A percentile compares a stretch with the other conserved stretches of the same genome.
These are phyloP conservation scores for Pelargonium fulgidum DNA, from an alignment of 441 rosid species.

Conservation along the genomic window DNA sequence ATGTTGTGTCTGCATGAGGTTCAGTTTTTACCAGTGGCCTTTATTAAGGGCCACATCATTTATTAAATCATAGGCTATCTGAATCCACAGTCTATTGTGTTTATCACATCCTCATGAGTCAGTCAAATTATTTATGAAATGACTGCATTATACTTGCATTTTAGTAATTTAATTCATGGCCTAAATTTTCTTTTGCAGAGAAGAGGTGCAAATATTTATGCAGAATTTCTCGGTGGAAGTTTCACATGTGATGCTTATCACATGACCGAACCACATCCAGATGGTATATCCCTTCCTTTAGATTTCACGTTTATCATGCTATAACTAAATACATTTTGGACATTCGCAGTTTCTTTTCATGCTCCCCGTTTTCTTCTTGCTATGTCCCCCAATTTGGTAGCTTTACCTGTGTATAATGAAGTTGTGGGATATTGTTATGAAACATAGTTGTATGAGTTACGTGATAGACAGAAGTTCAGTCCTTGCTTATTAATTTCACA, in stretches of 20 bases:
- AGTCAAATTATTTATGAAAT: background rate
- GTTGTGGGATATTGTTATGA: background rate
- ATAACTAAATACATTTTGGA: background rate
- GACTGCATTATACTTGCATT: background rate
- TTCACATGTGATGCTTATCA: slow-evolving; percentile 95
- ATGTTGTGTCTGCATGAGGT: slow-evolving; percentile 8
- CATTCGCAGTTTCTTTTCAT: background rate
- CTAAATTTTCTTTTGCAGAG: slow-evolving; percentile 42
- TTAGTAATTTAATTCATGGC: slow-evolving; percentile 1
- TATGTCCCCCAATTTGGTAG: too few relatives aligned
- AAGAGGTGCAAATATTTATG: slow-evolving; percentile 86
- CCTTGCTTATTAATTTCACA: background rate
- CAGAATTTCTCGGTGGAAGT: slow-evolving; percentile 95
- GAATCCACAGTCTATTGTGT: background rate
- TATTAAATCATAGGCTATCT: slow-evolving; percentile 4
- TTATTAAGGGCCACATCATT: background rate
- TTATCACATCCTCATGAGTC: background rate
- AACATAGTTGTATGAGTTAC: background rate
- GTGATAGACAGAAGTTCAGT: background rate
- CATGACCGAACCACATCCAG: slow-evolving; percentile 93
- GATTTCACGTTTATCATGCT: slow-evolving; percentile 3
- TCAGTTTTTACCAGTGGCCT: background rate
- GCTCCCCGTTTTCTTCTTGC: too few relatives aligned
- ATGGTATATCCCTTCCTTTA: slow-evolving; percentile 43
- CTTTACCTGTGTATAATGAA: too few relatives aligned